phyloP scores from a whole-genome alignment of 164 flowering plant genomes.

The Chloranthus sessilifolius region DNA sequence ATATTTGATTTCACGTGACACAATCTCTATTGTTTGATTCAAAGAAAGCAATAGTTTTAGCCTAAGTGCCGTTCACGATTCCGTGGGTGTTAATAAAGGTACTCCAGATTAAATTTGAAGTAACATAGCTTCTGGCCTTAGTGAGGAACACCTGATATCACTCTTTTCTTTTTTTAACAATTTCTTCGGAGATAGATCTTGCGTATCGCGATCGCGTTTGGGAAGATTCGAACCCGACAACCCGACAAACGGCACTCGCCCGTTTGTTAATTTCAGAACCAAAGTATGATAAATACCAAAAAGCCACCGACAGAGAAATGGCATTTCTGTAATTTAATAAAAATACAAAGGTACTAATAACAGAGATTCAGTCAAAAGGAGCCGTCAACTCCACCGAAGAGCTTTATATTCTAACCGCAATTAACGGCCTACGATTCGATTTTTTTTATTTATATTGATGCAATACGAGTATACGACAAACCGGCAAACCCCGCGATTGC shows the following conservation, averaged over 20 bases:
- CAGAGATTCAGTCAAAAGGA: background rate
- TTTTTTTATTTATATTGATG: too few species aligned
- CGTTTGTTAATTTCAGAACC: constrained; percentile 14
- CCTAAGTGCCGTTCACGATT: too few species aligned
- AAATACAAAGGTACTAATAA: too few species aligned
- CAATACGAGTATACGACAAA: too few species aligned
- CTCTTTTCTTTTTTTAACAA: background rate
- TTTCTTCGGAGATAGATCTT: background rate
- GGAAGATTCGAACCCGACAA: constrained; percentile 30
- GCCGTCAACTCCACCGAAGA: too few species aligned
- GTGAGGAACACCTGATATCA: background rate
- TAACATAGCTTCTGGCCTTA: background rate
- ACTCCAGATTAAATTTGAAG: background rate
- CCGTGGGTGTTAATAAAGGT: too few species aligned
- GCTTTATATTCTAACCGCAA: constrained; percentile 15
- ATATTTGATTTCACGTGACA: too few species aligned
- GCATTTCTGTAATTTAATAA: background rate
- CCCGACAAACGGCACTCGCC: constrained; percentile 29
- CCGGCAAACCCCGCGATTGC: too few species aligned
- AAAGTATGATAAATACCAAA: constrained; percentile 3
- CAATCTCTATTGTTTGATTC: too few species aligned
- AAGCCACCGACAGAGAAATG: constrained; percentile 28
- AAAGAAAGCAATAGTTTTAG: too few species aligned
- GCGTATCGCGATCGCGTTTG: background rate
- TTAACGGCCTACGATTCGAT: constrained; percentile 24